Evolutionary conservation across 2,329 filamentous ascomycete species (phyloP), one percentile per base, ranked within the genome.

Genomic region (Phoma sp.): DNA sequence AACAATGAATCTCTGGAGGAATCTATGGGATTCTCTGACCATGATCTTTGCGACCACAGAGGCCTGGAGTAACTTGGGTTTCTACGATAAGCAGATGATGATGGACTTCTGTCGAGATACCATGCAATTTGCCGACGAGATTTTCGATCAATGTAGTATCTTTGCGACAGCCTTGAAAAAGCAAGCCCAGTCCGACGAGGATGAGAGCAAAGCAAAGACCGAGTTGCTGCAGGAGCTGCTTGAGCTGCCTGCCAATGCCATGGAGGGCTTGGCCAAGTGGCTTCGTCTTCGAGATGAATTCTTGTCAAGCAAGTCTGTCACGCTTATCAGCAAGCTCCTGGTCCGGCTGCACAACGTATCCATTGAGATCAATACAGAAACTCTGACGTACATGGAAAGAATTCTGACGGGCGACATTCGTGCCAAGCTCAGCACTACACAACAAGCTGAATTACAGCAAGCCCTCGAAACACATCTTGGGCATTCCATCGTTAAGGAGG

Each of bases 101-200:
- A 88, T 92, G 66, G 88, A 96, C 52, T 97, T 98, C 67, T 97
- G 93, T 70, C 88, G 95, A 61, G 91, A 96, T 69, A 90, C 90
- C 11, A 99, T 99, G 85, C 91, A 98, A 66, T 90, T 96, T 68
- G 93, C 93, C 0, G 90, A 96, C 68, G 83, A 85, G 32, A 82
- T 96, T 1, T 90, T 98, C 68, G 87, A 90, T 36, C 88, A 96
- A 64, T 95, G 96, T 71, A 88, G 87, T 45, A 83, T 97, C 54
- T 87, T 99, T 59, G 86, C 90, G 2, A 89, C 88, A 40, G 89
- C 90, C 10, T 74, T 92, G 52, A 77, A 77, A 35, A 77, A 78
- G 38, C 62, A 68, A 10, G 60, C 60, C 7, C 54, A 56, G 4
- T 64, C 64, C 11, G 55, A 59, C 46, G 76, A 77, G 23, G 76